phyloP scores from a whole-genome alignment of 139 green algal genomes.

The Mychonastes homosphaera region DNA sequence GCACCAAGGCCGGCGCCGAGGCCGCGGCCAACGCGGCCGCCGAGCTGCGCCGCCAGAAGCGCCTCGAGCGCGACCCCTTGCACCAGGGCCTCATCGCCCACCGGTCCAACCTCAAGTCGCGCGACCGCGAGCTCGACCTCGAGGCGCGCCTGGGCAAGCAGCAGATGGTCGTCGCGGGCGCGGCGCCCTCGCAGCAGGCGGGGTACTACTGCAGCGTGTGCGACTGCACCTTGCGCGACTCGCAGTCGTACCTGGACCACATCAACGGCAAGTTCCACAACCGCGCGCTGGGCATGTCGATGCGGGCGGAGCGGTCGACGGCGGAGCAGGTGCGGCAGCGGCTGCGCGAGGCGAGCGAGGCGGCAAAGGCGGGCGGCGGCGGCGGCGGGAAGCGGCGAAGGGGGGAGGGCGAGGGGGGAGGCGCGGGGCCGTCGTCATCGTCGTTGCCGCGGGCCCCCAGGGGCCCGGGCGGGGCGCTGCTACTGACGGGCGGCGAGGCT shows the following conservation, averaged over 20 bases:
- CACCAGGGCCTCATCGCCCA: slow-evolving; percentile 80
- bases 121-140: slow-evolving; percentile 70
- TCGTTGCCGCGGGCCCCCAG: not conserved
- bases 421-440: not conserved
- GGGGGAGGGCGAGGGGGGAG: not conserved
- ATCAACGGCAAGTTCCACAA: slow-evolving; percentile 98
- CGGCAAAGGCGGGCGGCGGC: not conserved
- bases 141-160: slow-evolving; percentile 61
- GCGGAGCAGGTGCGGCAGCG: slow-evolving; percentile 60
- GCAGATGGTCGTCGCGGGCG: slow-evolving; percentile 30
- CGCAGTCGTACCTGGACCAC: slow-evolving; percentile 89
- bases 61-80: slow-evolving; percentile 72
- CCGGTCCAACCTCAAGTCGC: slow-evolving; percentile 54
- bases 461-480: not conserved
- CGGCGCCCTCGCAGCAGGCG: slow-evolving; percentile 42
- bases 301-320: slow-evolving; percentile 79
- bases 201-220: slow-evolving; percentile 95
- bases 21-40: slow-evolving; percentile 52
- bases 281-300: slow-evolving; percentile 88
- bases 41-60: slow-evolving; percentile 51
- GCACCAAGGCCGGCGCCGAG: slow-evolving; percentile 4
- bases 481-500: not conserved
- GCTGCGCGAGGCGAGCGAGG: not conserved
- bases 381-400: not conserved
- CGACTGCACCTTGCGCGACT: slow-evolving; percentile 90